phyloP scores from a whole-genome alignment of 306 rosid species.

The Hylodesmum podocarpum region DNA sequence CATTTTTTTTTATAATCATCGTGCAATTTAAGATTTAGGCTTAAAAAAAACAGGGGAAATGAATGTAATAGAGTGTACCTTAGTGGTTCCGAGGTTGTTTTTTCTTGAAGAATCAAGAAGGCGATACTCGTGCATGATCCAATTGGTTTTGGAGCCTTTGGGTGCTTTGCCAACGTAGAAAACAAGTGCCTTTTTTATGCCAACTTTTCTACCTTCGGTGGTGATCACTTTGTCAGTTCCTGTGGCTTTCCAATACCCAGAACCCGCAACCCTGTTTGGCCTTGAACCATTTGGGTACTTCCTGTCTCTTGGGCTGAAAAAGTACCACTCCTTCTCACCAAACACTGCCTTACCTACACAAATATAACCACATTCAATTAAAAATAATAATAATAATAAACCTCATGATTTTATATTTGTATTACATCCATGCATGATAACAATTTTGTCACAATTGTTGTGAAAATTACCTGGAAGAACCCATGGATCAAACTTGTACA shows the following conservation, averaged over 20 bases:
- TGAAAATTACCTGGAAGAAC: conserved; percentile 75
- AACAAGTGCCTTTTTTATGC: conserved; percentile 88
- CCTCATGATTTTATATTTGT: too few species aligned
- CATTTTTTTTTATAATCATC: too few species aligned
- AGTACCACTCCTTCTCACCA: conserved; percentile 97
- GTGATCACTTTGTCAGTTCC: conserved; percentile 83
- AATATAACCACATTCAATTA: neutral
- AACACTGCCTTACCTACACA: conserved; percentile 71
- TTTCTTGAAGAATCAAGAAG: conserved; percentile 60
- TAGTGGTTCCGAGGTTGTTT: conserved; percentile 56
- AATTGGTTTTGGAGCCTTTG: conserved; percentile 84
- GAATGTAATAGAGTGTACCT: conserved; percentile 35
- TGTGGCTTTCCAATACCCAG: conserved; percentile 98
- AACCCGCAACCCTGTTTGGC: conserved; percentile 89
- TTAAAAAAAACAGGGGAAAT: neutral
- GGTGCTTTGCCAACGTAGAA: conserved; percentile 96
- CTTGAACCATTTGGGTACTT: conserved; percentile 91
- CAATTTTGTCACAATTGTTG: too few species aligned
- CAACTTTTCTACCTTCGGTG: conserved; percentile 84
- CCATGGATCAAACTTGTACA: conserved; percentile 95
- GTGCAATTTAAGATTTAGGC: too few species aligned
- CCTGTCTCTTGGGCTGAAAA: conserved; percentile 84
- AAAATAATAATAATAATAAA: neutral
- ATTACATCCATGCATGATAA: too few species aligned
- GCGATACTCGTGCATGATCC: conserved; percentile 99